These are phyloP conservation scores for Suhomyces guaymorum DNA, from an alignment of 1,139 yeast species.

Conservation along the genomic window DNA sequence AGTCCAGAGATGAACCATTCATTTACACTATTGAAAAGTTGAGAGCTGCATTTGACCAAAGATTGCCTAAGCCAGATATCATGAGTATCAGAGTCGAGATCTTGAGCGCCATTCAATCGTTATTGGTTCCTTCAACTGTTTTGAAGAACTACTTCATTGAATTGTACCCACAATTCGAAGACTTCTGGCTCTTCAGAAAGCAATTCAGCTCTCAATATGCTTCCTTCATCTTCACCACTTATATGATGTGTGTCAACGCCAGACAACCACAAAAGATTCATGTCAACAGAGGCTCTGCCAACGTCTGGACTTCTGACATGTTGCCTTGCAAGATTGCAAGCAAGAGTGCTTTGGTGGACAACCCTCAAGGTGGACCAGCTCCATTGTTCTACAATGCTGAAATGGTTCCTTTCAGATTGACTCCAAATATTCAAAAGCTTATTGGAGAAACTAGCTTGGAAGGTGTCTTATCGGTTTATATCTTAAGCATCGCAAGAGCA, in stretches of 20 bases:
- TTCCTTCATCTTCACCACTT: slow-evolving; percentile 89
- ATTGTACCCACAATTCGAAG: slow-evolving; percentile 78
- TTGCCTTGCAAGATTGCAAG: slow-evolving; percentile 79
- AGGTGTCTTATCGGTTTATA: slow-evolving; percentile 83
- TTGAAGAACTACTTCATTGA: slow-evolving; percentile 66
- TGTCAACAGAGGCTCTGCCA: slow-evolving; percentile 79
- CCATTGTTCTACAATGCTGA: slow-evolving; percentile 95
- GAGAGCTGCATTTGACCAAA: slow-evolving; percentile 90
- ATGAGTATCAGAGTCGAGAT: slow-evolving; percentile 89
- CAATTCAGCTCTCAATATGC: slow-evolving; percentile 96
- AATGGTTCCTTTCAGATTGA: slow-evolving; percentile 91
- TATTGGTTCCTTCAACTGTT: slow-evolving; percentile 83
- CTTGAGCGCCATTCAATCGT: slow-evolving; percentile 81
- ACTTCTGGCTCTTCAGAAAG: slow-evolving; percentile 95
- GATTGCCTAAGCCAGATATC: slow-evolving; percentile 89
- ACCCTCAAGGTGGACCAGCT: slow-evolving; percentile 58
- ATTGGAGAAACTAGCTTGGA: slow-evolving; percentile 93
- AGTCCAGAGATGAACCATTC: slow-evolving; percentile 87
- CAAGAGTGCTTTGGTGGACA: slow-evolving; percentile 59
- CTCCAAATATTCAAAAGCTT: slow-evolving; percentile 91
- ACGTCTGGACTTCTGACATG: slow-evolving; percentile 94
- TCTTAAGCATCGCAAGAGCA: slow-evolving; percentile 85
- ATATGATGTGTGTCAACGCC: slow-evolving; percentile 90
- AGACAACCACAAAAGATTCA: slow-evolving; percentile 94
- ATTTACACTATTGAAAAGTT: slow-evolving; percentile 83